phyloP scores from a whole-genome alignment of 2,329 filamentous ascomycete species.

The Sporothrix sp. region DNA sequence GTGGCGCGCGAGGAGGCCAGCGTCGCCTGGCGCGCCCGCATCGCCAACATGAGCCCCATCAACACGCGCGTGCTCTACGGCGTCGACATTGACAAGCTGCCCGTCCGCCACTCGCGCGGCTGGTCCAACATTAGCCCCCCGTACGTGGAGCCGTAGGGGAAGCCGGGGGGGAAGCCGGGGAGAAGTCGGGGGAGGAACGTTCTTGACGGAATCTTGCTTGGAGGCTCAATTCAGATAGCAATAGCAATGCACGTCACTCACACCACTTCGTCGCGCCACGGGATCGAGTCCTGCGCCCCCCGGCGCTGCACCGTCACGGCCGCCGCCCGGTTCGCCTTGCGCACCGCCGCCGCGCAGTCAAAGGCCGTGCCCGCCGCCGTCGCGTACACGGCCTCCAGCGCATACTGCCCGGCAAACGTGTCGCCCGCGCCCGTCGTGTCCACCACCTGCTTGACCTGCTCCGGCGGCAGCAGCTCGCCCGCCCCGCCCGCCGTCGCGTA shows the following conservation, averaged over 20 bases:
- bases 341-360: constrained; percentile 49
- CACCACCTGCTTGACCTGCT: constrained; percentile 60
- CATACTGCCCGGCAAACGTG: constrained; percentile 86
- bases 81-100: constrained; percentile 25
- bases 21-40: constrained; percentile 14
- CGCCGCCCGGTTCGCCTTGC: constrained; percentile 52
- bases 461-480: constrained; percentile 48
- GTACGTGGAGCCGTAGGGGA: constrained; percentile 36
- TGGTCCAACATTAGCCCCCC: too few relatives aligned
- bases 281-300: constrained; percentile 58
- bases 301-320: constrained; percentile 55
- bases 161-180: too few relatives aligned
- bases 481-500: constrained; percentile 40
- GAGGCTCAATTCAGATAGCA: too few relatives aligned
- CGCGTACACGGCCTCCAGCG: constrained; percentile 54
- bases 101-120: too few relatives aligned
- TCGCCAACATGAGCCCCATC: constrained; percentile 22
- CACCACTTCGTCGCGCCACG: constrained; percentile 45
- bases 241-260: too few relatives aligned
- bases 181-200: too few relatives aligned
- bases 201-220: too few relatives aligned
- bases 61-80: constrained; percentile 32
- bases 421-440: constrained; percentile 93
- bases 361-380: constrained; percentile 28
- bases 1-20: constrained; percentile 2